These are phyloP conservation scores for Hypoxylon crocopeplum DNA, from an alignment of 495 filamentous ascomycete species.

Conservation along the genomic window DNA sequence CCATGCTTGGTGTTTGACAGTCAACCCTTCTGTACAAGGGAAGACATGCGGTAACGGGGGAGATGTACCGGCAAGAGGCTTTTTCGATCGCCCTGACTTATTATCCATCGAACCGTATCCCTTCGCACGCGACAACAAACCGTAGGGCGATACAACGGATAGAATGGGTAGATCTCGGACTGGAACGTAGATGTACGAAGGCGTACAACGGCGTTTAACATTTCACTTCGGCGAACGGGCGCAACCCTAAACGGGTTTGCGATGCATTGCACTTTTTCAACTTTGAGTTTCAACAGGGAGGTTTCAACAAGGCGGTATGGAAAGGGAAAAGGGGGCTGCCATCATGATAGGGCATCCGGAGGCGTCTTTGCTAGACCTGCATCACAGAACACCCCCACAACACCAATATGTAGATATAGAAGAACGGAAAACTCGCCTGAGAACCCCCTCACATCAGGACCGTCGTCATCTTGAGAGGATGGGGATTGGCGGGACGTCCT, in stretches of 20 bases:
- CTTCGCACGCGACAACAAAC: not conserved
- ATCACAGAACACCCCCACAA: not conserved
- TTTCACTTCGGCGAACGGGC: not conserved
- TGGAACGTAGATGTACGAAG: constrained; percentile 7
- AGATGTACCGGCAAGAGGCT: constrained; percentile 7
- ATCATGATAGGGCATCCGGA: constrained; percentile 20
- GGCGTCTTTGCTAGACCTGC: constrained; percentile 19
- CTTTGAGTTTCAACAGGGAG: too few relatives aligned
- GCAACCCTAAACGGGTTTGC: not conserved
- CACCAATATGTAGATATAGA: constrained; percentile 30
- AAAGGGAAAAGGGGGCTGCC: constrained; percentile 20
- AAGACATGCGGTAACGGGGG: not conserved
- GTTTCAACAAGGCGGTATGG: constrained; percentile 20
- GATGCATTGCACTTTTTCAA: constrained; percentile 14
- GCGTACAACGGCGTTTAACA: constrained; percentile 8
- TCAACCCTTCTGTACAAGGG: not conserved
- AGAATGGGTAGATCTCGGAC: constrained; percentile 6
- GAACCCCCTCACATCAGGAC: constrained; percentile 10
- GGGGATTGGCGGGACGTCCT: constrained; percentile 25
- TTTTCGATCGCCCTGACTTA: constrained; percentile 5
- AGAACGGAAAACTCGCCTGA: constrained; percentile 21
- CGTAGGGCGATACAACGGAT: constrained; percentile 9
- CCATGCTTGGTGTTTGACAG: constrained; percentile 17
- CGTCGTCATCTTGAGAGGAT: constrained; percentile 26
- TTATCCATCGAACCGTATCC: constrained; percentile 2